These are phyloP conservation scores for Priceomyces carsonii DNA, from an alignment of 805 yeast species.

Conservation along the genomic window DNA sequence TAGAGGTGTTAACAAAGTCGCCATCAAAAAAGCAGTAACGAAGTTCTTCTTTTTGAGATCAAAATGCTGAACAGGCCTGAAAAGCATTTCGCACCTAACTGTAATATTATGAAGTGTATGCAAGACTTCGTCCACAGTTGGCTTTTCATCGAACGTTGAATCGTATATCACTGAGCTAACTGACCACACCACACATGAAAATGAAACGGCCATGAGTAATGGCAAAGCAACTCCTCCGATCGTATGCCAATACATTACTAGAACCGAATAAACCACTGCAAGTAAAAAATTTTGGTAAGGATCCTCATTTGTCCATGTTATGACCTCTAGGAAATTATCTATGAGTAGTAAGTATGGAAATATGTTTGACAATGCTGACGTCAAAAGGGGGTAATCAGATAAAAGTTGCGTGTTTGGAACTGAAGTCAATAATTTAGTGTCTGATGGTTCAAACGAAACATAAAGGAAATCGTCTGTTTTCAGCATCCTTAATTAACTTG, in stretches of 20 bases:
- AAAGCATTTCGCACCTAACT: slow-evolving; percentile 39
- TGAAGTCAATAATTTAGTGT: slow-evolving; percentile 29
- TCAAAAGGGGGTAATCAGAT: slow-evolving; percentile 46
- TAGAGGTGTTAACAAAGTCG: slow-evolving; percentile 43
- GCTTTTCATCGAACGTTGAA: slow-evolving; percentile 43
- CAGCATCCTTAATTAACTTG: not conserved
- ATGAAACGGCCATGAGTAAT: slow-evolving; percentile 29
- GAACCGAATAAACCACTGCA: slow-evolving; percentile 36
- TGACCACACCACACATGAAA: slow-evolving; percentile 47
- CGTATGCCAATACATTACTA: slow-evolving; percentile 45
- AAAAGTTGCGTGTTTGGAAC: slow-evolving; percentile 32
- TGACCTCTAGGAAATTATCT: slow-evolving; percentile 44
- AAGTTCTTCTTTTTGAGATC: slow-evolving; percentile 26
- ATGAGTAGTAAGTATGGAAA: slow-evolving; percentile 49
- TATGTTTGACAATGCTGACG: slow-evolving; percentile 46
- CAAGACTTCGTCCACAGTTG: slow-evolving; percentile 55
- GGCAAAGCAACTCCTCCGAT: slow-evolving; percentile 42
- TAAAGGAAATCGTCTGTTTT: slow-evolving; percentile 9
- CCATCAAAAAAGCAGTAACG: slow-evolving; percentile 28
- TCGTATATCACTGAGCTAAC: slow-evolving; percentile 43
- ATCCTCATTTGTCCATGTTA: slow-evolving; percentile 59
- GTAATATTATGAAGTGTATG: slow-evolving; percentile 49
- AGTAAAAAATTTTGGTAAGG: slow-evolving; percentile 47
- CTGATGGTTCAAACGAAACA: slow-evolving; percentile 41
- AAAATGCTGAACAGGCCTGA: slow-evolving; percentile 39